These are phyloP conservation scores for Mycena crocata DNA, from an alignment of 768 basidiomycete genomes.

Conservation along the genomic window DNA sequence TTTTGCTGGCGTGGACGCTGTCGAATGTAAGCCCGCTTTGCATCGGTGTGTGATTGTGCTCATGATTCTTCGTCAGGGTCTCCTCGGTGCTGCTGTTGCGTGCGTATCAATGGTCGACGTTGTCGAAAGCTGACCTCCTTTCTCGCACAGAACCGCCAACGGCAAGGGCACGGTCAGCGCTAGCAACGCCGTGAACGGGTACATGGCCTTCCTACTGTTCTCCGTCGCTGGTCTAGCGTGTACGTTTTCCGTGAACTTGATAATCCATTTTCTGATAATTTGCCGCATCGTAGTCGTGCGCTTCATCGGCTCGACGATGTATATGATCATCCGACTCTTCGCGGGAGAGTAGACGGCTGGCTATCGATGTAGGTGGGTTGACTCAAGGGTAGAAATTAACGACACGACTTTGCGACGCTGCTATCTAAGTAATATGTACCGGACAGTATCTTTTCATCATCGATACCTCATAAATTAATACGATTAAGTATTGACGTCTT, in stretches of 20 bases:
- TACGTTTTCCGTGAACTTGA: slow-evolving; percentile 54
- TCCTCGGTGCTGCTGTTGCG: slow-evolving; percentile 82
- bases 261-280: neutral
- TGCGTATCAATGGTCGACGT: slow-evolving; percentile 48
- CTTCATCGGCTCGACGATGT: slow-evolving; percentile 83
- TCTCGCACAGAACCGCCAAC: slow-evolving; percentile 54
- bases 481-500: slow-evolving; percentile 9
- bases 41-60: neutral
- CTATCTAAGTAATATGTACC: neutral
- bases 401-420: neutral
- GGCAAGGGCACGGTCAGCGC: slow-evolving; percentile 57
- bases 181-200: slow-evolving; percentile 78
- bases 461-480: too few relatives aligned
- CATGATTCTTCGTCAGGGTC: slow-evolving; percentile 53
- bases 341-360: slow-evolving; percentile 78
- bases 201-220: slow-evolving; percentile 90
- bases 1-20: slow-evolving; percentile 89
- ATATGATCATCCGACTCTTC: slow-evolving; percentile 89
- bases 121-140: neutral
- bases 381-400: too few relatives aligned
- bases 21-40: slow-evolving; percentile 76
- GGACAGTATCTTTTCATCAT: neutral
- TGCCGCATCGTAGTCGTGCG: slow-evolving; percentile 72
- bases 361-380: too few relatives aligned
- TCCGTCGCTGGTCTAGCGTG: slow-evolving; percentile 90